phyloP scores from a whole-genome alignment of 495 filamentous ascomycete species.

The Trichocladium uniseriatum region DNA sequence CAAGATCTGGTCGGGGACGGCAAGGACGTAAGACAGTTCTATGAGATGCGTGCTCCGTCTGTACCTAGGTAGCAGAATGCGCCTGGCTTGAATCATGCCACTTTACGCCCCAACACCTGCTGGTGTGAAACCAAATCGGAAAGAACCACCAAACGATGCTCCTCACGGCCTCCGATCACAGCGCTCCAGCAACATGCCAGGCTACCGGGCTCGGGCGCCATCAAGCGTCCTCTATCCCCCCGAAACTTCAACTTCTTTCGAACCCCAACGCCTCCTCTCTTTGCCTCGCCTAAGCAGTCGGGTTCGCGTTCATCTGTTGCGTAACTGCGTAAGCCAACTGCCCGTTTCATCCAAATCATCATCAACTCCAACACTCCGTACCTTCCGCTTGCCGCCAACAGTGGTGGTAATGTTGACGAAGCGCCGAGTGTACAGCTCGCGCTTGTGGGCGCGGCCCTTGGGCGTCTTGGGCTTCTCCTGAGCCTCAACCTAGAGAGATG shows the following conservation, averaged over 20 bases:
- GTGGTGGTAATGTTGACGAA: slow-evolving; percentile 99
- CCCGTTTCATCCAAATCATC: slow-evolving; percentile 37
- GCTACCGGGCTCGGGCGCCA: slow-evolving; percentile 9
- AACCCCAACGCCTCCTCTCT: background rate
- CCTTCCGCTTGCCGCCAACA: slow-evolving; percentile 99
- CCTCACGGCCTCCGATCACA: too few relatives aligned
- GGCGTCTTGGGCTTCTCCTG: slow-evolving; percentile 88
- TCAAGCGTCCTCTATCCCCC: too few relatives aligned
- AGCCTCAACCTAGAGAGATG: slow-evolving; percentile 54
- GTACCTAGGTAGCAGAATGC: too few relatives aligned
- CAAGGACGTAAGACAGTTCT: too few relatives aligned
- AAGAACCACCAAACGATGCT: slow-evolving; percentile 1
- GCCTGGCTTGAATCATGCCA: too few relatives aligned
- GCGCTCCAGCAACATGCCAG: background rate
- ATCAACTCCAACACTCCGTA: slow-evolving; percentile 25
- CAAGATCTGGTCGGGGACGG: too few relatives aligned
- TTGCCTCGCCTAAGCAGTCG: slow-evolving; percentile 29
- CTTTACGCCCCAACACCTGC: too few relatives aligned
- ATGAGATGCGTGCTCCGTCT: too few relatives aligned
- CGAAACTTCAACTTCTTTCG: background rate
- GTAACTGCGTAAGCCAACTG: background rate
- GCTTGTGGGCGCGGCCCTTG: slow-evolving; percentile 98
- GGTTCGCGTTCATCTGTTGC: slow-evolving; percentile 43
- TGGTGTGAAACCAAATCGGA: slow-evolving; percentile 10
- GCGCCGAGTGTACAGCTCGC: slow-evolving; percentile 88